Percentiles rank a stretch among this genome's conserved stretches.
phyloP scores from a whole-genome alignment of 306 rosid species.

The Coriaria nepalensis region DNA sequence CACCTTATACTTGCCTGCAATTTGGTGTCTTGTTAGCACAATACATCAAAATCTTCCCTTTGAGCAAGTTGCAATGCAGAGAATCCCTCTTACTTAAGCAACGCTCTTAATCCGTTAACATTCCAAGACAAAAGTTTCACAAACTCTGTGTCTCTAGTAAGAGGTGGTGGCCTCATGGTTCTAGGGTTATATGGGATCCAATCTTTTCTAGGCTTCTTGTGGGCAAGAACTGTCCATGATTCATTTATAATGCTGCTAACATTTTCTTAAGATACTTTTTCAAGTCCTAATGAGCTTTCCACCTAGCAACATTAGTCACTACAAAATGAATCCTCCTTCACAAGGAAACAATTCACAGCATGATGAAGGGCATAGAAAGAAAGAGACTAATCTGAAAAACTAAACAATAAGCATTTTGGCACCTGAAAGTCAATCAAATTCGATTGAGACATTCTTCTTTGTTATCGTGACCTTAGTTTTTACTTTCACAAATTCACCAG shows the following conservation, averaged over 20 bases:
- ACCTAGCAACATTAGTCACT: conserved; percentile 27
- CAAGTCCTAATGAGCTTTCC: conserved; percentile 25
- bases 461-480: conserved; percentile 9
- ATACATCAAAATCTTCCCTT: conserved; percentile 76
- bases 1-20: conserved; percentile 45
- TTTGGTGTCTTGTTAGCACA: conserved; percentile 97
- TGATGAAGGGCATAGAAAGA: background rate
- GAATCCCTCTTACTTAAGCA: conserved; percentile 63
- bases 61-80: conserved; percentile 66
- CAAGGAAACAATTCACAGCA: conserved; percentile 9
- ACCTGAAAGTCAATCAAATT: conserved; percentile 49
- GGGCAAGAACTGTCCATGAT: conserved; percentile 85
- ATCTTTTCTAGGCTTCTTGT: conserved; percentile 86
- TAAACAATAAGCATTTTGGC: conserved; percentile 11
- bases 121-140: conserved; percentile 86
- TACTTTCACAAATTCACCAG: conserved; percentile 22
- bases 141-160: conserved; percentile 42
- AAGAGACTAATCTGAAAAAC: conserved; percentile 1
- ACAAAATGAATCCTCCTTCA: conserved; percentile 7
- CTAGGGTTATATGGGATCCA: conserved; percentile 90
- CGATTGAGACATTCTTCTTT: conserved; percentile 30
- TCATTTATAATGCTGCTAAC: conserved; percentile 26
- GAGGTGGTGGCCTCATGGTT: conserved; percentile 61
- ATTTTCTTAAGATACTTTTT: conserved; percentile 29
- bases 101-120: conserved; percentile 88